A percentile compares a stretch with the other conserved stretches of the same genome.
Evolutionary conservation across 2,329 filamentous ascomycete genomes (phyloP).

Genomic region (Tolypocladium tundrense): DNA sequence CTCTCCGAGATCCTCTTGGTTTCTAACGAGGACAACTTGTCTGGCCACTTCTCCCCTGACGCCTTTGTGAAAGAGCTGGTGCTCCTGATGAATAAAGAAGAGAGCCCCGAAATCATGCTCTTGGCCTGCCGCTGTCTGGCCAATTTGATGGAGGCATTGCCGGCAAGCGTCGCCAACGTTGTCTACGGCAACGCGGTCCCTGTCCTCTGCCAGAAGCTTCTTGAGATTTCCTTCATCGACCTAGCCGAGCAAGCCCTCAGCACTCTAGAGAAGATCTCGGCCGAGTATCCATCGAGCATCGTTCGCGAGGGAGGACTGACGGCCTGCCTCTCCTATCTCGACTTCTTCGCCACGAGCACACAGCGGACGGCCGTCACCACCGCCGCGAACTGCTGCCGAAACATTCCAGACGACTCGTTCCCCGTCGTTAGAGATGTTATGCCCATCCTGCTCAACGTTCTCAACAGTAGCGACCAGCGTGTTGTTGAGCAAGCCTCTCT

Average conservation of each 20-base stretch:
- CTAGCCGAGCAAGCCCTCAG: constrained; percentile 93
- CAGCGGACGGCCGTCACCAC: constrained; percentile 95
- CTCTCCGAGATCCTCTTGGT: constrained; percentile 87
- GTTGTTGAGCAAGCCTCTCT: constrained; percentile 95
- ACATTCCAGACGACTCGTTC: constrained; percentile 91
- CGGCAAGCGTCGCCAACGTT: constrained; percentile 85
- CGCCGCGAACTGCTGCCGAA: constrained; percentile 95
- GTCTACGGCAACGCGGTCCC: constrained; percentile 97
- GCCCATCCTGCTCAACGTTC: constrained; percentile 84
- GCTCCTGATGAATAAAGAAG: constrained; percentile 82
- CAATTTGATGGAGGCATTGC: constrained; percentile 94
- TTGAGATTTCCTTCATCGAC: constrained; percentile 96
- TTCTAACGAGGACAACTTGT: constrained; percentile 92
- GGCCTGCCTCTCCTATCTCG: constrained; percentile 89
- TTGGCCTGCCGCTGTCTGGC: constrained; percentile 90
- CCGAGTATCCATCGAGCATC: constrained; percentile 90
- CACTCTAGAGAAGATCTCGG: constrained; percentile 93
- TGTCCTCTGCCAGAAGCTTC: constrained; percentile 83
- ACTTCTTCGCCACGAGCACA: constrained; percentile 96
- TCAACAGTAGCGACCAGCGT: constrained; percentile 86
- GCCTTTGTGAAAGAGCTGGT: constrained; percentile 93
- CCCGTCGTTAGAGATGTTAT: constrained; percentile 87
- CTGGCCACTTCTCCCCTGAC: constrained; percentile 90
- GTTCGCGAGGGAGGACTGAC: constrained; percentile 91
- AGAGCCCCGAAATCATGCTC: constrained; percentile 95